phyloP scores from a whole-genome alignment of 2,329 filamentous ascomycete genomes.

The Cryphonectria japonica region DNA sequence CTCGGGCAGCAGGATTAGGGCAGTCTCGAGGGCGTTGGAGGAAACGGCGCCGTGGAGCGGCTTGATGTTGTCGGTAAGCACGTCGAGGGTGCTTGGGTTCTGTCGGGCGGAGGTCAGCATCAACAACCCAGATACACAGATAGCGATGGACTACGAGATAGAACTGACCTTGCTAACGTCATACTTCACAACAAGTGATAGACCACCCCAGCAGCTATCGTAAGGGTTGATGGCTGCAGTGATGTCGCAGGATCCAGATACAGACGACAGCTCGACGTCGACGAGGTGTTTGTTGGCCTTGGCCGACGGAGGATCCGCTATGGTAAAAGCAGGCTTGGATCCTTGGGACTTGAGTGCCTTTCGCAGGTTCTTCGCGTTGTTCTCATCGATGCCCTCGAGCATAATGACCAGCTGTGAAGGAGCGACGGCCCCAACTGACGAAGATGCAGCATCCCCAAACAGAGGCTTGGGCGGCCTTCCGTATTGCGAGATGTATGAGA shows the following conservation, averaged over 20 bases:
- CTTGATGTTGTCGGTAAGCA: conserved; percentile 49
- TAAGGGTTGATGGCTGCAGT: conserved; percentile 47
- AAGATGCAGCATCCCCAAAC: conserved; percentile 46
- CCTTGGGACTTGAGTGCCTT: conserved; percentile 43
- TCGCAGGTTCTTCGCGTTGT: conserved; percentile 47
- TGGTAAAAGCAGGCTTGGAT: conserved; percentile 53
- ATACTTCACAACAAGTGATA: conserved; percentile 48
- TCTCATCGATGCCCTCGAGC: conserved; percentile 58
- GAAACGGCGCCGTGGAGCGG: conserved; percentile 51
- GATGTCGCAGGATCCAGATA: conserved; percentile 45
- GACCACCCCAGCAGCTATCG: conserved; percentile 49
- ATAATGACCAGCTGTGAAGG: conserved; percentile 62
- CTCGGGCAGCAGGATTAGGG: conserved; percentile 58
- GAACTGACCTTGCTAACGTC: conserved; percentile 48
- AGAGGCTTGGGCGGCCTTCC: conserved; percentile 57
- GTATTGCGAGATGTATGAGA: conserved; percentile 63
- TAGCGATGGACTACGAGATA: background rate
- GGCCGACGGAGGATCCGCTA: conserved; percentile 49
- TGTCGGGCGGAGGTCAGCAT: conserved; percentile 36
- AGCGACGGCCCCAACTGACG: conserved; percentile 33
- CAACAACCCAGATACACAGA: background rate
- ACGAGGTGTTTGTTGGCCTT: conserved; percentile 48
- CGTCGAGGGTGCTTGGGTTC: conserved; percentile 47
- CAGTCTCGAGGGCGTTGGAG: conserved; percentile 58
- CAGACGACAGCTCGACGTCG: conserved; percentile 45